Evolutionary conservation across 805 yeast species (phyloP), one percentile per base, ranked within the genome.

Genomic region (Yamadazyma takamatsuzukensis): DNA sequence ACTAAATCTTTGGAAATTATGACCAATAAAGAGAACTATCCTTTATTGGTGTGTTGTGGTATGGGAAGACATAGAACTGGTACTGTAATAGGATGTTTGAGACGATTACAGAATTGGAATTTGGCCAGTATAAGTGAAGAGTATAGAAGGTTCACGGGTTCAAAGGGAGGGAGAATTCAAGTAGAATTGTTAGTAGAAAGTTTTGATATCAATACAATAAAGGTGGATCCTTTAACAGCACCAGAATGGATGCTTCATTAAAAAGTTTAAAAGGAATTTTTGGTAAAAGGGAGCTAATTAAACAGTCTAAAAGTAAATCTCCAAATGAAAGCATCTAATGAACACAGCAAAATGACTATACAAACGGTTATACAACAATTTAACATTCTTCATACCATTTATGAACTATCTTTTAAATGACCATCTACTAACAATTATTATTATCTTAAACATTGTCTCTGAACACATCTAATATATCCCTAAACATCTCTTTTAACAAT

Each of bases 1-100:
- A 74, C 76, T 17, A 79, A 78, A 40, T 95, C 96, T 1, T 61
- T 90, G 40, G 83, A 80, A 40, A 70, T 87, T 21, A 83, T 90
- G 13, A 75, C 80, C 27, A 74, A 85, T 47, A 72, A 72, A 41
- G 70, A 75, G n/a, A 77, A 79, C 53, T 85, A 86, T 49, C 97
- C 98, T 0, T 49, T 93, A 40, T 63, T 93, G 31, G 89, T 89
- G 4, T 93, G 97, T 56, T 93, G 97, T 49, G 96, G 97, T 10
- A 93, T 93, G 98, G 98, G 98, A 0, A 69, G 98, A 45, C 98
- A 90, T 57, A 70, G 98, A 44, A 89, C 97, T 0, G 98, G 98
- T 1, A 89, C 97, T 0, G 96, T 93, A 3, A 78, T 93, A 39
- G 98, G 98, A 1, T 90, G 98, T 56, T 63, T 90, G 29, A 67